These are phyloP conservation scores for Rusavskia elegans DNA, from an alignment of 495 filamentous ascomycete species.

Conservation along the genomic window DNA sequence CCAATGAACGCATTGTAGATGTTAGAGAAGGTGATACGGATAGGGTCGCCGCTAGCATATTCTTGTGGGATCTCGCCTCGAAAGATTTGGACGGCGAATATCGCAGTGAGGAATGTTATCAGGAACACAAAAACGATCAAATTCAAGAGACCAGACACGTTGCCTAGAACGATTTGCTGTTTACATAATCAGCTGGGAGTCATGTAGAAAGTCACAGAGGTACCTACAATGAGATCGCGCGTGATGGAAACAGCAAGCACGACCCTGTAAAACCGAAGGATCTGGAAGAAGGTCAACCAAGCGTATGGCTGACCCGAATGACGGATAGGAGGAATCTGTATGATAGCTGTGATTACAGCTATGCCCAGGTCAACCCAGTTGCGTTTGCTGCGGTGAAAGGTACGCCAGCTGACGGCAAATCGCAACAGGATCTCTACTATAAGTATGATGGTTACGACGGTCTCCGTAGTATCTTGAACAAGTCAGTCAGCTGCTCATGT, in stretches of 20 bases:
- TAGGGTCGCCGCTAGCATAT: slow-evolving; percentile 29
- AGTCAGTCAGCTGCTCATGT: neutral
- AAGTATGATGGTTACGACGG: slow-evolving; percentile 62
- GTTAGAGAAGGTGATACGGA: slow-evolving; percentile 63
- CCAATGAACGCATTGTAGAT: slow-evolving; percentile 93
- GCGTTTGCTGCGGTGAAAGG: slow-evolving; percentile 51
- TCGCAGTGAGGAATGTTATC: slow-evolving; percentile 82
- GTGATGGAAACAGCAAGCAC: slow-evolving; percentile 82
- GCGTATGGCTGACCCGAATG: slow-evolving; percentile 63
- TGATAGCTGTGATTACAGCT: slow-evolving; percentile 65
- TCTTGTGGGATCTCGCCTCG: slow-evolving; percentile 66
- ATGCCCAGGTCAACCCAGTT: slow-evolving; percentile 72
- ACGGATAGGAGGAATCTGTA: slow-evolving; percentile 71
- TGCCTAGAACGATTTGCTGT: slow-evolving; percentile 62
- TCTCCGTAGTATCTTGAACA: slow-evolving; percentile 51
- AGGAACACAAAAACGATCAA: slow-evolving; percentile 92
- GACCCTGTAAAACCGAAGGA: slow-evolving; percentile 80
- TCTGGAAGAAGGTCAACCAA: slow-evolving; percentile 88
- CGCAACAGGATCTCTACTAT: slow-evolving; percentile 70
- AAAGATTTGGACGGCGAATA: slow-evolving; percentile 88
- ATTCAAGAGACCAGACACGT: slow-evolving; percentile 82
- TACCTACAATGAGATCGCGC: slow-evolving; percentile 54
- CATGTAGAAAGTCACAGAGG: neutral
- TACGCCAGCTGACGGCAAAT: slow-evolving; percentile 60
- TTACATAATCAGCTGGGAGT: neutral